Percentiles rank a stretch among this genome's conserved stretches.
These are phyloP conservation scores for Porogramme epimiltina DNA, from an alignment of 1,284 basidiomycete species.

Conservation along the genomic window DNA sequence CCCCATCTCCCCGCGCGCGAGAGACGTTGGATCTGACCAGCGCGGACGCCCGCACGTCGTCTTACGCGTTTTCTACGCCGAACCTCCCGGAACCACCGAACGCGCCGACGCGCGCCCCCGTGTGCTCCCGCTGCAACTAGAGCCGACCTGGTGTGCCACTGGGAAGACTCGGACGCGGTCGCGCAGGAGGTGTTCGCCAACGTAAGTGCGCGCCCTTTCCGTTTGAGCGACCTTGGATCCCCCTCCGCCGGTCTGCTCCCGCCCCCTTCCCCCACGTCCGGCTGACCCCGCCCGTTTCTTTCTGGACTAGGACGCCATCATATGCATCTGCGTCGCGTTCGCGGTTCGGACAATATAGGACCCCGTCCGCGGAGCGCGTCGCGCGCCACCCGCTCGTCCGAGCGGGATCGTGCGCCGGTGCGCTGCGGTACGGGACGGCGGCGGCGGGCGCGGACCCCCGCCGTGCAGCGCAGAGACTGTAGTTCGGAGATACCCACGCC, in stretches of 20 bases:
- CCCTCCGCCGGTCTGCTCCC: background rate
- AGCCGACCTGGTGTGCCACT: constrained; percentile 70
- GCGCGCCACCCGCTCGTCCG: background rate
- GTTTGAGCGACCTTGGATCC: background rate
- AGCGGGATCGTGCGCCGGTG: background rate
- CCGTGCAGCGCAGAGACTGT: constrained; percentile 14
- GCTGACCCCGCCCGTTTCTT: no score
- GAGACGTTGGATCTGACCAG: constrained; percentile 4
- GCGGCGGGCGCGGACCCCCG: no score
- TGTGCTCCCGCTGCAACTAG: constrained; percentile 32
- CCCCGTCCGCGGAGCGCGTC: no score
- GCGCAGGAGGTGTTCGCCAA: constrained; percentile 72
- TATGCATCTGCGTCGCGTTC: constrained; percentile 76
- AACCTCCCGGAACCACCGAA: no score
- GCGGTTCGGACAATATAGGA: constrained; percentile 58
- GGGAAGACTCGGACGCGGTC: constrained; percentile 73
- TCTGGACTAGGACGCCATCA: constrained; percentile 62
- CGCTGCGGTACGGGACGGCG: no score
- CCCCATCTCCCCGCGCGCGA: background rate
- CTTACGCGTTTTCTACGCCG: no score
- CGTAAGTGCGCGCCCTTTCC: constrained; percentile 40
- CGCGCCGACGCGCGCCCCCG: no score
- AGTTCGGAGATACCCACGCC: constrained; percentile 24
- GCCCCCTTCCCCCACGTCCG: no score
- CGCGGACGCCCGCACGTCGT: constrained; percentile 1